Evolutionary conservation across 2,329 filamentous ascomycete species (phyloP).

Genomic region (Fusarium mexicanum): DNA sequence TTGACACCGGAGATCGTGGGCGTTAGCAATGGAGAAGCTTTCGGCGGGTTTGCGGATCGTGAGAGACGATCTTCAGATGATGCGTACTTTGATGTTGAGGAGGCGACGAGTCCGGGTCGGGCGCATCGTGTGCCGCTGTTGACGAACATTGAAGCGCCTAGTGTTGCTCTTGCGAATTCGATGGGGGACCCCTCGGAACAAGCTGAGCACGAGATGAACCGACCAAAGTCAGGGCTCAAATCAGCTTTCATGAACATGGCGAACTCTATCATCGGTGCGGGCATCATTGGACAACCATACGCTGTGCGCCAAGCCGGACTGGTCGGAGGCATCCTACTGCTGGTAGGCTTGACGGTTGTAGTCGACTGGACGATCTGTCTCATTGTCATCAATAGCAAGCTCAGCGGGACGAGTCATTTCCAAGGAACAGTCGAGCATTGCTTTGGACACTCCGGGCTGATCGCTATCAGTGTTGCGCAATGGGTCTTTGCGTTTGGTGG

Average conservation of each 20-base stretch:
- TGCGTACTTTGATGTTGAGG: constrained; percentile 60
- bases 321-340: constrained; percentile 78
- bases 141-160: constrained; percentile 85
- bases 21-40: constrained; percentile 35
- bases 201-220: constrained; percentile 63
- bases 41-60: constrained; percentile 20
- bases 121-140: constrained; percentile 75
- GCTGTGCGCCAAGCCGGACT: constrained; percentile 94
- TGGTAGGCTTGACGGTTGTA: constrained; percentile 81
- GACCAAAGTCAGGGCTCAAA: constrained; percentile 85
- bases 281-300: constrained; percentile 88
- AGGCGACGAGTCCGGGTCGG: constrained; percentile 59
- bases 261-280: constrained; percentile 91
- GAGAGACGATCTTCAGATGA: constrained; percentile 41
- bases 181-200: constrained; percentile 52
- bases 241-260: constrained; percentile 99
- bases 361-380: constrained; percentile 98
- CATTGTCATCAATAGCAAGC: constrained; percentile 97
- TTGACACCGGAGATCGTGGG: constrained; percentile 58
- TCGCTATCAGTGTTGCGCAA: constrained; percentile 90
- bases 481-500: constrained; percentile 99
- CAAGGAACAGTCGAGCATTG: constrained; percentile 96
- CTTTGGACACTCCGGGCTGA: constrained; percentile 86
- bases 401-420: constrained; percentile 92
- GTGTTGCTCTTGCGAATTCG: constrained; percentile 72